Percentiles rank a stretch among this genome's conserved stretches.
These are phyloP conservation scores for Marchantia polymorpha DNA, from an alignment of 225 moss, liverwort and hornwort genomes.

Conservation along the genomic window DNA sequence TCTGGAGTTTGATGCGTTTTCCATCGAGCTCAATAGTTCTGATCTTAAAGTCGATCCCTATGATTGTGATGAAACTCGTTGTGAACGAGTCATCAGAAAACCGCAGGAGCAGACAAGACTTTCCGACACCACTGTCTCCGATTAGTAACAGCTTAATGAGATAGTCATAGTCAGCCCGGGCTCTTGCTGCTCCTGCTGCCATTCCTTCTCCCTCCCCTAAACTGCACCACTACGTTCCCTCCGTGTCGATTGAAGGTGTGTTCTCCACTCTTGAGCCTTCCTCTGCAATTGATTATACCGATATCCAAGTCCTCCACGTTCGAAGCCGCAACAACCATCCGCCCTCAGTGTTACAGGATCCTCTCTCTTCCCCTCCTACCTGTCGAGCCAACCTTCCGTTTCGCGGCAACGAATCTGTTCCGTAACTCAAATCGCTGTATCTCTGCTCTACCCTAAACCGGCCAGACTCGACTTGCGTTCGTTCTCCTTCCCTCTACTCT, in stretches of 20 bases:
- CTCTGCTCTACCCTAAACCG: slow-evolving; percentile 12
- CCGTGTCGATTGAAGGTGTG: slow-evolving; percentile 2
- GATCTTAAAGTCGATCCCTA: slow-evolving; percentile 98
- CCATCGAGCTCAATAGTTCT: slow-evolving; percentile 96
- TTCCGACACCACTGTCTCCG: slow-evolving; percentile 97
- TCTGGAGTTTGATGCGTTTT: slow-evolving; percentile 97
- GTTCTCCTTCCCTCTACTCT: slow-evolving; percentile 8
- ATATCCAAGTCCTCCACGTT: slow-evolving; percentile 19
- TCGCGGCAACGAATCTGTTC: background rate
- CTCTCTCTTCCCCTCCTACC: slow-evolving; percentile 8
- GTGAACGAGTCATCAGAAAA: slow-evolving; percentile 99
- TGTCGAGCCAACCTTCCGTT: background rate
- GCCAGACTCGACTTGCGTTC: slow-evolving; percentile 1
- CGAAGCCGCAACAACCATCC: slow-evolving; percentile 15
- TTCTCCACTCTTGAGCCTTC: slow-evolving; percentile 1
- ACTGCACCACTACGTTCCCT: slow-evolving; percentile 27
- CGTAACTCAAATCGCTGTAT: slow-evolving; percentile 1
- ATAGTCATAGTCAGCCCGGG: slow-evolving; percentile 97
- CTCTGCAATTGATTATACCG: slow-evolving; percentile 13
- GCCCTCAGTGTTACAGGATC: slow-evolving; percentile 17
- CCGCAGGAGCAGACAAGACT: slow-evolving; percentile 87
- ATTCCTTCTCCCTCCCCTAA: slow-evolving; percentile 43
- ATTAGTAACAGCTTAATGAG: slow-evolving; percentile 97
- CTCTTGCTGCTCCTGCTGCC: slow-evolving; percentile 92
- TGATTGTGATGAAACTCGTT: slow-evolving; percentile 96